Base-by-base conservation (phyloP, 1,284 basidiomycete genomes). In the Vanrija pseudolonga region DNA sequence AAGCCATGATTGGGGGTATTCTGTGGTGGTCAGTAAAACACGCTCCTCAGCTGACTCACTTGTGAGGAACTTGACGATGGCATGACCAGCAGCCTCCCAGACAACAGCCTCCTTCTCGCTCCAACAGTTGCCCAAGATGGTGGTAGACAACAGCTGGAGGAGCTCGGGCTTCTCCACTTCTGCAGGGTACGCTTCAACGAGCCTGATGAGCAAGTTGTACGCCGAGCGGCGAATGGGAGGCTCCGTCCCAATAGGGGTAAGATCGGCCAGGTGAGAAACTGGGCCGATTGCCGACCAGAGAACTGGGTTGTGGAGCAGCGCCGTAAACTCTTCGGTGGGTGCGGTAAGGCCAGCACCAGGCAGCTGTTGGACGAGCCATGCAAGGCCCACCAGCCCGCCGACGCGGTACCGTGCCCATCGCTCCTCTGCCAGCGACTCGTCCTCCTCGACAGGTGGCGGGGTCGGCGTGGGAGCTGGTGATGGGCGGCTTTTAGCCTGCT, bases 71-170 rank as follows among this genome's bases (percentile, higher is more conserved):
- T 80, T 78, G 6, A 90, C 76, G 26, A 90, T 67, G 0, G 87
- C 85, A 24, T 83, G 81, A 77, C 86, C 87, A 80, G 92, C 85
- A 1, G 76, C 73, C 8, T 78, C 72, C 66, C 87, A 84, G 0
- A 92, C 89, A 2, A 77, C 78, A 0, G 77, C 61, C 65, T 93
- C 89, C 4, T 80, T 78, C 67, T 94, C 90, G 0, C 83, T 76
- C 86, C 89, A 93, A 6, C 87, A 86, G 20, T 85, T 86, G 15
- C 85, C 83, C 36, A 93, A 75, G 6, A 88, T 77, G 0, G 83
- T 84, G 2, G 74, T 64, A 40, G 85, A 82, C 15, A 90, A 72
- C 2, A 82, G 68, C 0, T 61, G 39, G 8, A 74, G 44, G 17
- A 70, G 56, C 18, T 68, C 66, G 7, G 53, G 38, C 43, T 66